These are phyloP conservation scores for Vaccinium darrowii DNA, from an alignment of 148 eudicot species.

Conservation along the genomic window DNA sequence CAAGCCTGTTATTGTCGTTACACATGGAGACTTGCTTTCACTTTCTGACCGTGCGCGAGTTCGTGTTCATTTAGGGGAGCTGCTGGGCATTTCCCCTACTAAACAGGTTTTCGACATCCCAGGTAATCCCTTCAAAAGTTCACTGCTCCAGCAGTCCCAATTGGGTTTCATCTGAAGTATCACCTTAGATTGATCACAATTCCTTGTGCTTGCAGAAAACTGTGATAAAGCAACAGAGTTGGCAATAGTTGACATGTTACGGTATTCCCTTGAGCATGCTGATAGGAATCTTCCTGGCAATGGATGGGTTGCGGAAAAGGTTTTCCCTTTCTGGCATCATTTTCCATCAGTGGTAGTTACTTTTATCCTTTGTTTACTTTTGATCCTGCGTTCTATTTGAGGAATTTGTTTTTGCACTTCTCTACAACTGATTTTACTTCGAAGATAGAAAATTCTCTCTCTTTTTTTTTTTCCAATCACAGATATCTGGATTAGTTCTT, in stretches of 20 bases:
- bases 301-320: slow-evolving; percentile 37
- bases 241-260: slow-evolving; percentile 54
- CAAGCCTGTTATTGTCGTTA: slow-evolving; percentile 78
- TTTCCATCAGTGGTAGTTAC: not conserved
- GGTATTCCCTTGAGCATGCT: slow-evolving; percentile 68
- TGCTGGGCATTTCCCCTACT: slow-evolving; percentile 65
- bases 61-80: slow-evolving; percentile 69
- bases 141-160: not conserved
- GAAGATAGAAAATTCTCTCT: not conserved
- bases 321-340: slow-evolving; percentile 22
- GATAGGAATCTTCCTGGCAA: slow-evolving; percentile 67
- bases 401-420: not conserved
- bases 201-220: slow-evolving; percentile 44
- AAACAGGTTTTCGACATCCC: slow-evolving; percentile 86
- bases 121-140: slow-evolving; percentile 36
- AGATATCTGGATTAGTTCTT: not conserved
- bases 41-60: slow-evolving; percentile 60
- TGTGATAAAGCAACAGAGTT: slow-evolving; percentile 51
- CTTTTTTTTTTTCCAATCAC: not conserved
- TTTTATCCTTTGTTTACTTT: not conserved
- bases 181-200: not conserved
- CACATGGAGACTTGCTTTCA: slow-evolving; percentile 87
- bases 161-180: slow-evolving; percentile 8
- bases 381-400: not conserved
- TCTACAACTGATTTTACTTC: not conserved